These are phyloP conservation scores for Epichloe baconii DNA, from an alignment of 2,329 filamentous ascomycete genomes.

Conservation along the genomic window DNA sequence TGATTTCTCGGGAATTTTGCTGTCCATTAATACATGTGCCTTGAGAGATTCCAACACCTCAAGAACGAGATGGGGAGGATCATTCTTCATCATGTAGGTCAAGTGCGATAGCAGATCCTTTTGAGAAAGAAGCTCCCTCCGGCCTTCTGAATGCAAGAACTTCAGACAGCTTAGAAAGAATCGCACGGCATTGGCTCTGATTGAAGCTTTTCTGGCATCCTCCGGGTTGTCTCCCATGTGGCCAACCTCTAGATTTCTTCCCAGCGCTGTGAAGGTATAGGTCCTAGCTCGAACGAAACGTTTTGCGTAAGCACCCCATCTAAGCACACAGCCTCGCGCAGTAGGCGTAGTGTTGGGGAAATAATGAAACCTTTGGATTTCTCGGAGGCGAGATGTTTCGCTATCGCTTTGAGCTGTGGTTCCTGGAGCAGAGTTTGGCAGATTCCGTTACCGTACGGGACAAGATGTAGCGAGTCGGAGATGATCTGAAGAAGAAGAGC, in stretches of 20 bases:
- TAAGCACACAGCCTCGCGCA: conserved; percentile 74
- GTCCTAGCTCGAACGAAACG: conserved; percentile 66
- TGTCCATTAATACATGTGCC: conserved; percentile 60
- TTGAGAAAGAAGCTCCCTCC: conserved; percentile 68
- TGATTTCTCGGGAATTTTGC: conserved; percentile 56
- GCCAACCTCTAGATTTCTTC: conserved; percentile 66
- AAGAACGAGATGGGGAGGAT: conserved; percentile 59
- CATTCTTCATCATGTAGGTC: conserved; percentile 64
- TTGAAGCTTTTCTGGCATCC: conserved; percentile 57
- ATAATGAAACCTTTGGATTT: conserved; percentile 81
- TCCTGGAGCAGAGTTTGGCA: conserved; percentile 73
- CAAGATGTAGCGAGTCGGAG: conserved; percentile 60
- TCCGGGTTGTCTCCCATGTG: conserved; percentile 43
- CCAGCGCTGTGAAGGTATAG: conserved; percentile 66
- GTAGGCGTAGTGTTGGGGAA: conserved; percentile 71
- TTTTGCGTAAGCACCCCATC: conserved; percentile 75
- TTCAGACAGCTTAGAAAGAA: conserved; percentile 71
- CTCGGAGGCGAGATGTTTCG: conserved; percentile 64
- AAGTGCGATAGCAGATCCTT: conserved; percentile 73
- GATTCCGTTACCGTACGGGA: conserved; percentile 61
- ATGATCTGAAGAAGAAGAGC: conserved; percentile 70
- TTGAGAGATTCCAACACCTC: conserved; percentile 64
- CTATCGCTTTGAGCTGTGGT: conserved; percentile 66
- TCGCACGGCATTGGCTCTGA: conserved; percentile 70
- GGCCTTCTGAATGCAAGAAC: conserved; percentile 63